phyloP scores from a whole-genome alignment of 345 rosid species.

The Camelina hispida region DNA sequence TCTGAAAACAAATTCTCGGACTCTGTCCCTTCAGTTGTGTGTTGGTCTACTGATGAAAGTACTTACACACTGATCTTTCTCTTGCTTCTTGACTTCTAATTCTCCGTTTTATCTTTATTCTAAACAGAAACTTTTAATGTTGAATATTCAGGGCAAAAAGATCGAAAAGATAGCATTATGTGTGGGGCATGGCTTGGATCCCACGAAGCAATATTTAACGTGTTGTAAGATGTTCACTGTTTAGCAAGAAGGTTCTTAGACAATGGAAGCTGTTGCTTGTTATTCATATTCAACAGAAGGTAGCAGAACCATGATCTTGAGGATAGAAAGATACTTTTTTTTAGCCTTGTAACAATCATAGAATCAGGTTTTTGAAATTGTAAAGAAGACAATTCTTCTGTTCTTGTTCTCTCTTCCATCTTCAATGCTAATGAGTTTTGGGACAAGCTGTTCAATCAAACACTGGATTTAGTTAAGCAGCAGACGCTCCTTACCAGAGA shows the following conservation, averaged over 20 bases:
- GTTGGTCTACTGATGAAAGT: too few species aligned
- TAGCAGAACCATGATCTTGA: constrained; percentile 1
- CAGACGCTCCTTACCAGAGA: constrained; percentile 6
- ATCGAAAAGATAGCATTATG: constrained; percentile 24
- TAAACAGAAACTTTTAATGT: constrained; percentile 32
- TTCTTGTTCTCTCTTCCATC: constrained; percentile 2
- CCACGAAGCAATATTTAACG: constrained; percentile 56
- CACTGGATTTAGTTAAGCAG: not conserved
- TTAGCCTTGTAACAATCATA: constrained; percentile 16
- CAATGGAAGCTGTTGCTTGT: constrained; percentile 18
- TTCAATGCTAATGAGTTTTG: constrained; percentile 13
- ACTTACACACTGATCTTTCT: too few species aligned
- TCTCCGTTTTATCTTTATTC: too few species aligned
- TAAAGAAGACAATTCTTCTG: constrained; percentile 9
- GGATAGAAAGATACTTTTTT: constrained; percentile 10
- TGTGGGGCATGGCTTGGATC: constrained; percentile 81
- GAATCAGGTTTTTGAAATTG: constrained; percentile 17
- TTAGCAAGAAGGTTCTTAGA: constrained; percentile 17
- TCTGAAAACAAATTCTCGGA: too few species aligned
- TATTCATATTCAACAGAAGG: constrained; percentile 8
- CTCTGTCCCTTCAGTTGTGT: too few species aligned
- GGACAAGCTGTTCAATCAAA: not conserved
- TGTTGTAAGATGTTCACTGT: constrained; percentile 40
- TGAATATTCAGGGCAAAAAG: constrained; percentile 40
- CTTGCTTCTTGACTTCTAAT: too few species aligned